Base-by-base conservation (phyloP, 108 stramenopile genomes). In the Fragilaria radians region DNA sequence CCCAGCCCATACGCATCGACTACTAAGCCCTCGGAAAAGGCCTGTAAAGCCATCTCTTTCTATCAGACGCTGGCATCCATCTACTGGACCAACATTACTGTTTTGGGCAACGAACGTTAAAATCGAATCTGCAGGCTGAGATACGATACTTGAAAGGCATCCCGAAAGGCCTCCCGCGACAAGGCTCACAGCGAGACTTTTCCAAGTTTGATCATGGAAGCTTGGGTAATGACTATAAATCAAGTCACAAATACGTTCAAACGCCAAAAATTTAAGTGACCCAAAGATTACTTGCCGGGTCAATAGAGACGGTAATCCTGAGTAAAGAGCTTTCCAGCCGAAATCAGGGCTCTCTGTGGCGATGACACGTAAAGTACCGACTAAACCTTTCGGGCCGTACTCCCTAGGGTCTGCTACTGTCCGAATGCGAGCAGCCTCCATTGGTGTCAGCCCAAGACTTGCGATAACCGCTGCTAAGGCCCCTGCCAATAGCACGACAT, bases 251-350 rank as follows among this genome's bases (percentile, higher is more conserved):
- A 86, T 86, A 46, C 77, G 79, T 67, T 97, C 96, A 77, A 94
- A 97, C 14, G 91, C 80, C 2, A 97, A 62, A 61, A 97, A 97
- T 54, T 96, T 97, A 58, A 97, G 79, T 30, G 86, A 86, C 30
- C 96, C 96, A 66, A 97, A 97, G 49, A 95, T 91, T 3, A 93
- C 86, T 72, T 97, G 96, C 1, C 96, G 77, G n/a, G 89, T 72
- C 66, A 97, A 57, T 18, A 97, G 76, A 0, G 93, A 89, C 1
- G 89, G 91, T 14, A 97, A 73, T n/a, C 94, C 91, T 11, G 88
- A 71, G 71, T 93, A 97, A 49, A 91, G 57, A 59, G 63, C 62
- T 53, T 67, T 75, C 81, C 79, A 81, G 22, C 91, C 90, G 23
- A 74, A 33, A 19, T 23, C 28, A 0, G 28, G 46, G 58, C 78